Evolutionary conservation across 2,329 filamentous ascomycete genomes (phyloP), one percentile per base, ranked within the genome.

Genomic region (Pseudopyricularia javanii): DNA sequence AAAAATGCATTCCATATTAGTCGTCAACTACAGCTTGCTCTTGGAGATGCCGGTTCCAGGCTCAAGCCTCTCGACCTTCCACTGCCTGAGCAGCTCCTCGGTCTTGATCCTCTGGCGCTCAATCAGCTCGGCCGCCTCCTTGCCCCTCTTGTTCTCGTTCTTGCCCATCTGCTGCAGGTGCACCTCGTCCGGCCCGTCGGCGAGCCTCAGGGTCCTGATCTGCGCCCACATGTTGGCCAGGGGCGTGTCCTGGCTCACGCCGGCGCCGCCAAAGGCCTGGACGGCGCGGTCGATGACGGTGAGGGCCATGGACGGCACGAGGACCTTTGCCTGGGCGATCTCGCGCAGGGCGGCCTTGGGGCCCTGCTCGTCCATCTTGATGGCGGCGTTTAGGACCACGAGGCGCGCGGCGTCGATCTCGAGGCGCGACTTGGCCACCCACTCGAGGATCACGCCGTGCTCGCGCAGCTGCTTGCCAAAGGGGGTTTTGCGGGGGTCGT

Each of bases 151-250:
- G 66, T 89, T 91, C 76, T 93, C 88, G 60, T 89, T 89, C 60
- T 78, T 75, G 15, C 87, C 88, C 73, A 93, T 74, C 71, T 93
- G 88, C 66, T 88, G 74, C 59, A 91, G 70, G 68, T 94, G 93
- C 56, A 97, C 93, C 80, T 98, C 93, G 70, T 98, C 93, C 0
- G 93, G 93, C 0, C 93, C 93, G 69, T 98, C 93, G 0, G 89
- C 90, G 60, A 95, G 80, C 56, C 88, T 78, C 68, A 95, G 75
- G 7, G 91, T 95, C 54, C 90, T 76, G 62, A 90, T 87, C 56
- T 78, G 73, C 20, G 88, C 82, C 83, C 88, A 95, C 80, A 91
- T 84, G 65, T 75, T 78, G 12, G 90, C 91, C 58, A 98, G 74
- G 20, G 93, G 93, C 2, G 93, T 97, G 64, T 98, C 93, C 74